Base-by-base conservation (phyloP, 345 rosid genomes). In the Physaria fendleri region DNA sequence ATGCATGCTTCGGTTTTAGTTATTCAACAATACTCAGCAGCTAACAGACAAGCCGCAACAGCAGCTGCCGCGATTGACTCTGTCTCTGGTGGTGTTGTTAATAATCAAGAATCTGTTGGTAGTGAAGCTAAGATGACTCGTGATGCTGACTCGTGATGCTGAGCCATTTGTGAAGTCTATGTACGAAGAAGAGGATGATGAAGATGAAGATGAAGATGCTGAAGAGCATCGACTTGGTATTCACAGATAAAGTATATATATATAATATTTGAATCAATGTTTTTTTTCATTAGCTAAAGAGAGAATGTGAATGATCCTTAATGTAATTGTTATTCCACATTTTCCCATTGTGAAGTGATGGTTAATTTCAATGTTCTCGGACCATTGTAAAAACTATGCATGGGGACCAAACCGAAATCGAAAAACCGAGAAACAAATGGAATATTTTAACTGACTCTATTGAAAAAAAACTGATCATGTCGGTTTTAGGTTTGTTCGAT, bases 1-100 rank as follows among this genome's bases (percentile, higher is more conserved):
- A 70, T 53, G 59, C 76, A 66, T 6, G 75, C 86, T 24, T 84
- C 86, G 2, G 80, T 85, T 39, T 74, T 85, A 17, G 88, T 87
- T 13, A 70, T 87, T 53, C 90, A 87, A 23, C 86, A 77, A 40
- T 78, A 76, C 47, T 40, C 68, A 12, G 44, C 76, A 5, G 52
- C n/a, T 56, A 62, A 70, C 6, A 39, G 65, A 47, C 68, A 69
- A 55, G 57, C 62, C 6, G 67, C 67, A 29, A 51, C 8, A 0
- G 59, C 58, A 39, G 62, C 37, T 4, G 47, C 29, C 0, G 39
- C 48, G n/a, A n/a, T n/a, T n/a, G n/a, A n/a, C 14, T 18, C 51
- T 43, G 28, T 69, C 23, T 29, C 42, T 0, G 32, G 12, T 16
- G 41, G 45, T 7, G 53, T 13, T 0, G 68, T 28, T 11, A 40